Evolutionary conservation across 2,329 filamentous ascomycete genomes (phyloP).

Genomic region (Moelleriella libera): DNA sequence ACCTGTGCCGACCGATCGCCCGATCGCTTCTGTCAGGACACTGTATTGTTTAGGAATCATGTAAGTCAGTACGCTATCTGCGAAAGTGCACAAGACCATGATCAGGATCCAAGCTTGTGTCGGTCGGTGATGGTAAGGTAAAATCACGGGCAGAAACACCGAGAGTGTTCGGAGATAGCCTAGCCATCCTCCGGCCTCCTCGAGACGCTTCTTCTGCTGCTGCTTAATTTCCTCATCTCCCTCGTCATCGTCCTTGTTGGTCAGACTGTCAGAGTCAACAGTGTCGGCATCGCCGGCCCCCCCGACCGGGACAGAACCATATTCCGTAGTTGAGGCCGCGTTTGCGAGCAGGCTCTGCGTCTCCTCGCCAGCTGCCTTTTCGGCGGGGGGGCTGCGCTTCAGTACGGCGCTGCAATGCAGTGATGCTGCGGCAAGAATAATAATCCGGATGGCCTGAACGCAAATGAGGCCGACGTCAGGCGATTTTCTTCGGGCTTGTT

Average conservation of each 20-base stretch:
- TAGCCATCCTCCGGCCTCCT: slow-evolving; percentile 11
- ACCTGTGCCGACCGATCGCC: slow-evolving; percentile 8
- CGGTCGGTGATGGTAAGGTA: slow-evolving; percentile 10
- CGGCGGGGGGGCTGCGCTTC: not conserved
- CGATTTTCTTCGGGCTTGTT: no score
- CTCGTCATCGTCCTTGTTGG: slow-evolving; percentile 6
- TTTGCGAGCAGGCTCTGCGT: slow-evolving; percentile 1
- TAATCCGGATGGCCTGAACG: not conserved
- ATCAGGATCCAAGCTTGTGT: slow-evolving; percentile 12
- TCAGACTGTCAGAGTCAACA: not conserved
- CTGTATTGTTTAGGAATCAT: slow-evolving; percentile 13
- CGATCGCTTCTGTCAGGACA: slow-evolving; percentile 8
- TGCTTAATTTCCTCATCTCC: slow-evolving; percentile 9
- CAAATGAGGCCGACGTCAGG: not conserved
- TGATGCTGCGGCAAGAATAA: slow-evolving; percentile 1
- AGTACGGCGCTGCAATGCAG: slow-evolving; percentile 1
- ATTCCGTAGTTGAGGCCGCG: not conserved
- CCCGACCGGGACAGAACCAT: slow-evolving; percentile 6
- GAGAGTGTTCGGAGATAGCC: slow-evolving; percentile 11
- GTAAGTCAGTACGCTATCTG: slow-evolving; percentile 10
- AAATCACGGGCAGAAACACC: slow-evolving; percentile 12
- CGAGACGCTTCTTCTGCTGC: slow-evolving; percentile 9
- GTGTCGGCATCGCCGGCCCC: not conserved
- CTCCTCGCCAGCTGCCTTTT: slow-evolving; percentile 1
- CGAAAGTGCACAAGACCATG: slow-evolving; percentile 7